phyloP scores from a whole-genome alignment of 192 early-diverging fungal species.

The Spizellomyces sp. region DNA sequence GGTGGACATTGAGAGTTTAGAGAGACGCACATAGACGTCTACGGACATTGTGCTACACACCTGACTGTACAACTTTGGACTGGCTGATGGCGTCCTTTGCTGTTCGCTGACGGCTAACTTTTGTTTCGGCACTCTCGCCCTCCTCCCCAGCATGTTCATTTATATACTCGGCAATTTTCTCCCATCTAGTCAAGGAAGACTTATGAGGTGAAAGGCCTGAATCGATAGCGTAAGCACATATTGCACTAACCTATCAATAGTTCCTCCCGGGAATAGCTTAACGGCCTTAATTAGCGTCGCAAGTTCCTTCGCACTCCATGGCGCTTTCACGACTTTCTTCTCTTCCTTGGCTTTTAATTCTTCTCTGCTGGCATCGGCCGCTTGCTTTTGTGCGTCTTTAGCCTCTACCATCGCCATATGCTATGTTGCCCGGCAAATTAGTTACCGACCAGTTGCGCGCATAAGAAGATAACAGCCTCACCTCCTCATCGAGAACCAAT shows the following conservation, averaged over 20 bases:
- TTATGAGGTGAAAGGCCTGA: background rate
- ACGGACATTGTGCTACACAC: conserved; percentile 21
- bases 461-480: conserved; percentile 17
- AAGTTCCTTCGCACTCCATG: conserved; percentile 74
- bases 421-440: no score
- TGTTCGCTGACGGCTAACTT: conserved; percentile 38
- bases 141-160: conserved; percentile 69
- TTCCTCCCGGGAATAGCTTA: conserved; percentile 81
- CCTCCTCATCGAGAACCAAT: conserved; percentile 43
- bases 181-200: conserved; percentile 54
- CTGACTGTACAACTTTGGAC: conserved; percentile 62
- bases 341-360: background rate
- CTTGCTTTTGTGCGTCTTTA: conserved; percentile 5
- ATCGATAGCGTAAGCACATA: conserved; percentile 26
- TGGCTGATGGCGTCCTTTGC: conserved; percentile 74
- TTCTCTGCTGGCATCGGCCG: conserved; percentile 12
- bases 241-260: conserved; percentile 38
- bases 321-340: conserved; percentile 30
- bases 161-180: conserved; percentile 77
- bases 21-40: no score
- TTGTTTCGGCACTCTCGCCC: conserved; percentile 33
- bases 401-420: background rate
- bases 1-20: background rate
- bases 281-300: conserved; percentile 76
- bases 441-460: background rate